Percentiles rank a stretch among this genome's conserved stretches.
phyloP scores from a whole-genome alignment of 2,329 filamentous ascomycete species.

The Atkinsonella texensis region DNA sequence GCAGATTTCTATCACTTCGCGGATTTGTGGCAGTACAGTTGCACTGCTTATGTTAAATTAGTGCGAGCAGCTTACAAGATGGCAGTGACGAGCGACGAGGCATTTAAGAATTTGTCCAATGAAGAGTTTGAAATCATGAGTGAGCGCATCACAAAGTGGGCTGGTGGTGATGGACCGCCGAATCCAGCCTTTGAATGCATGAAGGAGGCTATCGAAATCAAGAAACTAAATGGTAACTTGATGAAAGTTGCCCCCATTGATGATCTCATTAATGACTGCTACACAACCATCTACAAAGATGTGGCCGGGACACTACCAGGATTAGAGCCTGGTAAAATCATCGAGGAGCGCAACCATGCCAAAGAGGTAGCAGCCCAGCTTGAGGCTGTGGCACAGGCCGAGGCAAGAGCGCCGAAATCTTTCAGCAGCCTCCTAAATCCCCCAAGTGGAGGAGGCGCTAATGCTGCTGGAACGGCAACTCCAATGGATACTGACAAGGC shows the following conservation, averaged over 20 bases:
- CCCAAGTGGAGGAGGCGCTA: slow-evolving; percentile 27
- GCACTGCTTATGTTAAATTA: slow-evolving; percentile 39
- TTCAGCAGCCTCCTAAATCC: slow-evolving; percentile 32
- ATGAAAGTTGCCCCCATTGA: slow-evolving; percentile 82
- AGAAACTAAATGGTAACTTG: slow-evolving; percentile 69
- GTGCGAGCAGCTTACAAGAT: slow-evolving; percentile 38
- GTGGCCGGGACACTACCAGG: slow-evolving; percentile 48
- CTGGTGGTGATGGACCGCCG: slow-evolving; percentile 24
- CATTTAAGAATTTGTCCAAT: slow-evolving; percentile 38
- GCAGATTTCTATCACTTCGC: slow-evolving; percentile 58
- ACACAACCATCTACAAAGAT: slow-evolving; percentile 62
- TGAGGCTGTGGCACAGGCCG: slow-evolving; percentile 17
- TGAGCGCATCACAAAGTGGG: slow-evolving; percentile 44
- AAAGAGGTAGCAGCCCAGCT: slow-evolving; percentile 28
- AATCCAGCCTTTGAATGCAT: slow-evolving; percentile 39
- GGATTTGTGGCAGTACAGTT: slow-evolving; percentile 47
- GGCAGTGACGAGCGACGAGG: slow-evolving; percentile 35
- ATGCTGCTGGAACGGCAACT: slow-evolving; percentile 20
- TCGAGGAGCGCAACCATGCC: slow-evolving; percentile 32
- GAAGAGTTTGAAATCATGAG: slow-evolving; percentile 48
- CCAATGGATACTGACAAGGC: slow-evolving; percentile 28
- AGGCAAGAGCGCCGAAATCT: slow-evolving; percentile 21
- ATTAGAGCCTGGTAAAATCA: slow-evolving; percentile 32
- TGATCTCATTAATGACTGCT: slow-evolving; percentile 86
- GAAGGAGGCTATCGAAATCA: slow-evolving; percentile 46